These are phyloP conservation scores for Mariannaea elegans DNA, from an alignment of 2,329 filamentous ascomycete species.

Conservation along the genomic window DNA sequence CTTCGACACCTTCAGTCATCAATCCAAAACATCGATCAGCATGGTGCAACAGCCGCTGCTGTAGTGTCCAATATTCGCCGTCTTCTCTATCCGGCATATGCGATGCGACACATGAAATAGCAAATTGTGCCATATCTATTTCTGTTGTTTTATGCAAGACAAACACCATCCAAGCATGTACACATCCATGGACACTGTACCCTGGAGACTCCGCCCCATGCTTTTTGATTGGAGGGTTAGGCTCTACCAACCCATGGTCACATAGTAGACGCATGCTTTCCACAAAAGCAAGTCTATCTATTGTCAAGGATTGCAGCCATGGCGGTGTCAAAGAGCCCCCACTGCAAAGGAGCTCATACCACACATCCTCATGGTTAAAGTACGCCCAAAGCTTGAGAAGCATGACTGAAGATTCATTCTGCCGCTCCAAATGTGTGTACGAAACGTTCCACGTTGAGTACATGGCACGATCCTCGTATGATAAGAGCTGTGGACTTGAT, in stretches of 20 bases:
- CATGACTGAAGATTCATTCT: constrained; percentile 34
- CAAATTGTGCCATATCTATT: constrained; percentile 7
- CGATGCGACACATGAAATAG: constrained; percentile 20
- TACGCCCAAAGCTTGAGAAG: constrained; percentile 53
- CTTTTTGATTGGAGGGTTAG: constrained; percentile 20
- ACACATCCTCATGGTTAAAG: constrained; percentile 54
- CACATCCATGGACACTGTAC: constrained; percentile 46
- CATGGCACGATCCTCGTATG: constrained; percentile 45
- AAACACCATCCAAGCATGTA: constrained; percentile 43
- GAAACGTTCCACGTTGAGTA: constrained; percentile 51
- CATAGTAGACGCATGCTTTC: constrained; percentile 40
- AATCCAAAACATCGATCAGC: constrained; percentile 23
- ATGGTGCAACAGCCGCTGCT: constrained; percentile 33
- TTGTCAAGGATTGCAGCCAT: constrained; percentile 40
- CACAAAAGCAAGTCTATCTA: constrained; percentile 36
- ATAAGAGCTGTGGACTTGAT: constrained; percentile 38
- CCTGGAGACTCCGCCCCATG: constrained; percentile 27
- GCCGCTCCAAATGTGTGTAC: constrained; percentile 45
- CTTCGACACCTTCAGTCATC: neutral
- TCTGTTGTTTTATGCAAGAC: constrained; percentile 36
- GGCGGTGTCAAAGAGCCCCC: constrained; percentile 14
- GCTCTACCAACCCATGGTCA: constrained; percentile 41
- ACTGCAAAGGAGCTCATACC: constrained; percentile 51
- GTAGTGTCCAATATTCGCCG: constrained; percentile 21
- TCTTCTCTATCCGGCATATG: constrained; percentile 15